Evolutionary conservation across 257 asterid species (phyloP).

Genomic region (Forsythia viridissima): DNA sequence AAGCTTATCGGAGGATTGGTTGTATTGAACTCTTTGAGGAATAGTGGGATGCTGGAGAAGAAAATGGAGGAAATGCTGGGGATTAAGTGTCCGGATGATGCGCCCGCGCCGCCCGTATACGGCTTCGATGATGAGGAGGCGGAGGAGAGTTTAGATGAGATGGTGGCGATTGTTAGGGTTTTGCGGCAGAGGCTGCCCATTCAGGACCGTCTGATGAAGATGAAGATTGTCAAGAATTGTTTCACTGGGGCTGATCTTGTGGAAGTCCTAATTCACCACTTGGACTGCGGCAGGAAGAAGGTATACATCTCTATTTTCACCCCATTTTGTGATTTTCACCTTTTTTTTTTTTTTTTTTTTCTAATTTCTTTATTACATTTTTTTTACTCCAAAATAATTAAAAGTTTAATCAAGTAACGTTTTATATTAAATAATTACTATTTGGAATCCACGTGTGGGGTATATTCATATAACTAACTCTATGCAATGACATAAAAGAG

Average conservation of each 20-base stretch:
- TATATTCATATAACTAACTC: no score
- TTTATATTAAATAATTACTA: no score
- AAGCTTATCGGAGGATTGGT: constrained; percentile 80
- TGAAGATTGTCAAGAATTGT: constrained; percentile 85
- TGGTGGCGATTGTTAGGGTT: constrained; percentile 63
- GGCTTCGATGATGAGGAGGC: constrained; percentile 72
- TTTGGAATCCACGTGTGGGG: not conserved
- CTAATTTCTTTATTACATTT: not conserved
- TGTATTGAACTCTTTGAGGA: constrained; percentile 78
- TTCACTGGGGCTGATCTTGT: constrained; percentile 84
- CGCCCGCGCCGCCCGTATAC: constrained; percentile 79
- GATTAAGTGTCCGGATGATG: constrained; percentile 77
- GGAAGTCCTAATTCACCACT: constrained; percentile 68
- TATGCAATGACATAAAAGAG: no score
- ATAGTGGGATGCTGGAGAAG: constrained; percentile 70
- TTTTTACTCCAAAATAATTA: no score
- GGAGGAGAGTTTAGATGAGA: constrained; percentile 51
- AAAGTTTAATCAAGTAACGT: no score
- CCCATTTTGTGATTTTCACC: not conserved
- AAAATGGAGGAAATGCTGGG: constrained; percentile 72
- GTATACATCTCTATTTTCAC: constrained; percentile 26
- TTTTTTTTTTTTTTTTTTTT: no score
- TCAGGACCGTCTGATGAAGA: constrained; percentile 76
- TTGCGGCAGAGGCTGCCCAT: constrained; percentile 79
- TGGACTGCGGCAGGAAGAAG: constrained; percentile 79